These are phyloP conservation scores for Malus sieversii DNA, from an alignment of 306 rosid species.

Conservation along the genomic window DNA sequence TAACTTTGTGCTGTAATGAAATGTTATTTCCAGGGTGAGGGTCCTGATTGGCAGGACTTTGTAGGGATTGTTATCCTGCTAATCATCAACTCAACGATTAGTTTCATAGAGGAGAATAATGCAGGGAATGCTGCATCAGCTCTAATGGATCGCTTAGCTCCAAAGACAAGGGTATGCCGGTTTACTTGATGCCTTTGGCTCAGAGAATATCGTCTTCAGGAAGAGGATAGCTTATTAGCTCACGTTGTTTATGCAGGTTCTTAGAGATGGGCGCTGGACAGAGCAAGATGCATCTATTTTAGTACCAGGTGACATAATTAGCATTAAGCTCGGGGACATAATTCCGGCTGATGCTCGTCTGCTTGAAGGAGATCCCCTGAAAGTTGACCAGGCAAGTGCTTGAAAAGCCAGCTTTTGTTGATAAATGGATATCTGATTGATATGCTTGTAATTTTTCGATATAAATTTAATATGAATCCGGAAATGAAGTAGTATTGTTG, in stretches of 20 bases:
- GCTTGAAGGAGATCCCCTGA: slow-evolving; percentile 79
- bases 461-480: slow-evolving; percentile 6
- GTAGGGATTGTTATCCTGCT: slow-evolving; percentile 66
- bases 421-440: not conserved
- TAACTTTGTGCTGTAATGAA: slow-evolving; percentile 7
- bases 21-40: slow-evolving; percentile 58
- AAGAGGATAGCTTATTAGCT: not conserved
- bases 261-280: slow-evolving; percentile 79
- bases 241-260: slow-evolving; percentile 47
- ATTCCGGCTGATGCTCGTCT: slow-evolving; percentile 89
- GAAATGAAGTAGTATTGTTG: slow-evolving; percentile 8
- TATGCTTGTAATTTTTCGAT: not conserved
- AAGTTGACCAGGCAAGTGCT: slow-evolving; percentile 74
- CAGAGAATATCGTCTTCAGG: not conserved
- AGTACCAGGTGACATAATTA: slow-evolving; percentile 82
- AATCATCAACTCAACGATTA: slow-evolving; percentile 72
- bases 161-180: slow-evolving; percentile 53
- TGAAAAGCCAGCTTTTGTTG: not conserved
- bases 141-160: slow-evolving; percentile 80
- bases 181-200: slow-evolving; percentile 1
- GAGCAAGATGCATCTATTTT: slow-evolving; percentile 70
- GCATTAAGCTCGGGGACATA: slow-evolving; percentile 85
- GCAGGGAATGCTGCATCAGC: slow-evolving; percentile 89
- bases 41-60: slow-evolving; percentile 96
- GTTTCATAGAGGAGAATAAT: slow-evolving; percentile 84